A percentile compares a stretch with the other conserved stretches of the same genome.
Evolutionary conservation across 345 rosid genomes (phyloP).

Genomic region (Syzygium grande): DNA sequence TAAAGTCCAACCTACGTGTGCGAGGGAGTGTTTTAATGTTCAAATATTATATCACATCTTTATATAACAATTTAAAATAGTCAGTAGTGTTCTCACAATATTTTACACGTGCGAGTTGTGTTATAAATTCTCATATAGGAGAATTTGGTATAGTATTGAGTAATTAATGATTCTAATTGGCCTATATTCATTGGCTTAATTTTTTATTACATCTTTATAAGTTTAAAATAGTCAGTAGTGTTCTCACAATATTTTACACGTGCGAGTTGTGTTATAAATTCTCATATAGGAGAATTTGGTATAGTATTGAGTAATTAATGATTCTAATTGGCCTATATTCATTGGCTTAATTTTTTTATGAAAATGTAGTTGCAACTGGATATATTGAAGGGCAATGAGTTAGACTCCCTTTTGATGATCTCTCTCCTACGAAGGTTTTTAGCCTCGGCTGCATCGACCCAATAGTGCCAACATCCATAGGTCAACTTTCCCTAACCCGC

Average conservation of each 20-base stretch:
- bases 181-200: neutral
- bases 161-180: neutral
- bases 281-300: neutral
- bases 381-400: neutral
- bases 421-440: neutral
- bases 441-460: neutral
- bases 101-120: neutral
- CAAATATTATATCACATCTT: neutral
- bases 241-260: neutral
- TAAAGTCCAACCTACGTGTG: neutral
- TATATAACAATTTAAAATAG: fast-evolving
- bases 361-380: neutral
- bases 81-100: neutral
- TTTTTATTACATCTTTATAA: fast-evolving
- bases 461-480: neutral
- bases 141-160: neutral
- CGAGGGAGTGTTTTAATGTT: neutral
- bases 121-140: neutral
- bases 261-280: neutral
- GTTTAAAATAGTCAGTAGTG: neutral
- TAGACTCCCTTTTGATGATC: neutral
- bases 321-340: neutral
- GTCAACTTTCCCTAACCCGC: neutral
- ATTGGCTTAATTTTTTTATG: neutral
- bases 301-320: neutral